A percentile compares a stretch with the other conserved stretches of the same genome.
phyloP scores from a whole-genome alignment of 805 yeast species.

The Yueomyces sinensis region DNA sequence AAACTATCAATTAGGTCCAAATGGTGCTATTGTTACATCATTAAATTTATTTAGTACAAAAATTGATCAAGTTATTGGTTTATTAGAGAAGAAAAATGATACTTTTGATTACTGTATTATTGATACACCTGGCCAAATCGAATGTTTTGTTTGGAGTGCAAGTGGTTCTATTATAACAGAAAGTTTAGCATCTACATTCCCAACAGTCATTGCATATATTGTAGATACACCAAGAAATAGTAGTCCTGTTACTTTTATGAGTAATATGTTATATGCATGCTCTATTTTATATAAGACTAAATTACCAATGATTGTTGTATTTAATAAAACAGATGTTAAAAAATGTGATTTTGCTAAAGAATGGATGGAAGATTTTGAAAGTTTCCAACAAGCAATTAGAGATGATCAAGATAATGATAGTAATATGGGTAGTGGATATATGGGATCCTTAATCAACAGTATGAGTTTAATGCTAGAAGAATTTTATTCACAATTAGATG shows the following conservation, averaged over 20 bases:
- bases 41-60: constrained; percentile 86
- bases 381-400: constrained; percentile 68
- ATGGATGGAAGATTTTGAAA: constrained; percentile 96
- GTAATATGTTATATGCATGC: constrained; percentile 97
- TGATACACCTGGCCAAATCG: constrained; percentile 98
- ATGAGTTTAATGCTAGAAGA: constrained; percentile 95
- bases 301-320: constrained; percentile 91
- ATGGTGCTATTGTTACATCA: constrained; percentile 96
- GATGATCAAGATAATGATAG: constrained; percentile 49
- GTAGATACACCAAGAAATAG: constrained; percentile 94
- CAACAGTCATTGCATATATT: constrained; percentile 89
- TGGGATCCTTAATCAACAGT: constrained; percentile 86
- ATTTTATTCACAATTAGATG: constrained; percentile 84
- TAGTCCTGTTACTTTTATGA: constrained; percentile 92
- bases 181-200: constrained; percentile 89
- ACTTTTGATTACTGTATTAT: constrained; percentile 58
- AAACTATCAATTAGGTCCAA: constrained; percentile 89
- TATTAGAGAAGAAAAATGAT: constrained; percentile 63
- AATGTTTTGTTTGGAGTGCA: constrained; percentile 97
- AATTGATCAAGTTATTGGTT: constrained; percentile 82
- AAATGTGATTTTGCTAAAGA: constrained; percentile 80
- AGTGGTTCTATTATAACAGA: constrained; percentile 95
- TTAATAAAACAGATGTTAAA: constrained; percentile 85
- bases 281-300: constrained; percentile 92
- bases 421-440: constrained; percentile 62